Evolutionary conservation across 2,329 filamentous ascomycete genomes (phyloP).

Genomic region (Botrytis byssoidea): DNA sequence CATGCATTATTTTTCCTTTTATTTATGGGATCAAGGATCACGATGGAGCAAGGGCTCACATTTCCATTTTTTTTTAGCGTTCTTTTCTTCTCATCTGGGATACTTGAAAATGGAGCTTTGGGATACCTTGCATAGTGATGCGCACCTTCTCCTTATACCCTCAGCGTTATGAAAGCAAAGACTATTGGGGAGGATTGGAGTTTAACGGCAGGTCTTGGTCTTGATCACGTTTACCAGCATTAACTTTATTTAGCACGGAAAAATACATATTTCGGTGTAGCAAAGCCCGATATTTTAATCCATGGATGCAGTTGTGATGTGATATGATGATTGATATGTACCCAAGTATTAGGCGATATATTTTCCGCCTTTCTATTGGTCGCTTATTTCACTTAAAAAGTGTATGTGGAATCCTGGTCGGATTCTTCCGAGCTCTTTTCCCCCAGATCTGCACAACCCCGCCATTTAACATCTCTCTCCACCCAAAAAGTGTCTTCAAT

Average conservation of each 20-base stretch:
- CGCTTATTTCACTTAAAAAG: not conserved
- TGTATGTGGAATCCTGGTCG: not conserved
- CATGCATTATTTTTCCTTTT: not conserved
- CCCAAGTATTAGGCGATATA: not conserved
- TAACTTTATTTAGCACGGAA: constrained; percentile 21
- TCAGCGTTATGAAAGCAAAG: constrained; percentile 13
- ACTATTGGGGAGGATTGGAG: not conserved
- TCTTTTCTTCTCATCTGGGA: not conserved
- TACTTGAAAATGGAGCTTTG: not conserved
- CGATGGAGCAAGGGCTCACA: not conserved
- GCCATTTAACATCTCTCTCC: not conserved
- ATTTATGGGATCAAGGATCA: not conserved
- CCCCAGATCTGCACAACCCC: not conserved
- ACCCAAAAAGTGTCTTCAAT: not conserved
- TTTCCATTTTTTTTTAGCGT: not conserved
- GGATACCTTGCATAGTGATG: constrained; percentile 18
- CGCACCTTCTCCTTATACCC: constrained; percentile 18
- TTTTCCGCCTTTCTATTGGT: constrained; percentile 11
- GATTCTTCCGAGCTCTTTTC: not conserved
- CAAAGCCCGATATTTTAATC: constrained; percentile 22
- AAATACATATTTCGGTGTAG: constrained; percentile 27
- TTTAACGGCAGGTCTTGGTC: not conserved
- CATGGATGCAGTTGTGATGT: constrained; percentile 15
- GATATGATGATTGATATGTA: not conserved
- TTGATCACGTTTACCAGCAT: not conserved